Evolutionary conservation across 177 flowering plant genomes (phyloP), one percentile per base, ranked within the genome.

Genomic region (Tripterygium wilfordii): DNA sequence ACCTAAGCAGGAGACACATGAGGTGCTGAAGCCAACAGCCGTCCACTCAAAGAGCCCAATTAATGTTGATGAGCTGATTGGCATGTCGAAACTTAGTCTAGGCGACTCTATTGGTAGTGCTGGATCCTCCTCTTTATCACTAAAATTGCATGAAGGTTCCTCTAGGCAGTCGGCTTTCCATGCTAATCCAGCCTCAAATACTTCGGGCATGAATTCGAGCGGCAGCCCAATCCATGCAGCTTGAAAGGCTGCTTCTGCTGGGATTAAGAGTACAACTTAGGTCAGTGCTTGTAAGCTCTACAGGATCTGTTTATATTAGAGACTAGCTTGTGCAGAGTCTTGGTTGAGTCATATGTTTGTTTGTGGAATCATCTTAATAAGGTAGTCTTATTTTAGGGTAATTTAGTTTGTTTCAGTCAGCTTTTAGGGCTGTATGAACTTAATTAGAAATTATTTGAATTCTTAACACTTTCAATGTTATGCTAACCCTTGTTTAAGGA

Each of bases 111-210:
- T 59, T 21, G 80, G 69, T 16, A 45, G 68, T 28, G 56, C 56
- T 17, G 83, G 63, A 3, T 66, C 79, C 1, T 65, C 88, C 9
- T 56, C 85, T 0, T 82, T 83, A 3, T 72, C 95, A 2, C 49
- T 78, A 4, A 78, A 81, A 24, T 66, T 83, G 41, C 62, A 55
- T 4, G 82, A 78, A 43, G 88, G 89, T 12, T 70, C 94, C 1
- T 30, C 67, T 32, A 63, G 97, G 56, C 95, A 78, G 41, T 85
- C 95, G 1, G 95, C 97, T 40, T 89, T 89, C 54, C 91, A 89
- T 63, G 77, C 90, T 16, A 80, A 71, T 49, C 75, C 89, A 19
- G 17, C 74, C 12, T 61, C 92, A 15, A 64, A 65, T 45, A 67
- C 68, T 50, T 73, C 88, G 32, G 59, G 60, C 54, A 68, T 76